Evolutionary conservation across 164 flowering plant genomes (phyloP).

Genomic region (Taxillus chinensis): DNA sequence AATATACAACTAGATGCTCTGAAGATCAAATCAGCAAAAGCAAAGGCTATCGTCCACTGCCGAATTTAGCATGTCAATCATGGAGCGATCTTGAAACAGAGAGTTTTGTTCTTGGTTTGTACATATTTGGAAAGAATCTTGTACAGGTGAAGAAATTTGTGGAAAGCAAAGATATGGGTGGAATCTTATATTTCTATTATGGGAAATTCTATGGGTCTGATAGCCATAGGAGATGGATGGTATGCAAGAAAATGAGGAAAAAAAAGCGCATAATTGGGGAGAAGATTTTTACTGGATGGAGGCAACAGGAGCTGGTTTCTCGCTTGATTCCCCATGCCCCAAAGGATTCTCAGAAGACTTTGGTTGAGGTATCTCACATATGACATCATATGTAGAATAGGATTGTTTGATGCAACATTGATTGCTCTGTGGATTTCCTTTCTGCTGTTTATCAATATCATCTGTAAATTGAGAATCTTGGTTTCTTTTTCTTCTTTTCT

Average conservation of each 20-base stretch:
- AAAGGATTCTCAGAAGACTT: constrained; percentile 28
- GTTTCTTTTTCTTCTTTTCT: too few species aligned
- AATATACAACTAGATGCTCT: neutral
- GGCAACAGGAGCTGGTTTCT: constrained; percentile 71
- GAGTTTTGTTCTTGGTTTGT: constrained; percentile 73
- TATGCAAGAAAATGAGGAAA: constrained; percentile 47
- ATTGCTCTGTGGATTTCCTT: too few species aligned
- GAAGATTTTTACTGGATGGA: constrained; percentile 59
- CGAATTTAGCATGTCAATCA: constrained; percentile 26
- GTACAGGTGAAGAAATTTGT: constrained; percentile 48
- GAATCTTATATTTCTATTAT: constrained; percentile 60
- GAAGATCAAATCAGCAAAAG: constrained; percentile 3
- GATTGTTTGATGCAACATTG: too few species aligned
- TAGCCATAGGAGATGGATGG: constrained; percentile 56
- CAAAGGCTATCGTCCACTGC: constrained; percentile 22
- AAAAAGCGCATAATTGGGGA: constrained; percentile 49
- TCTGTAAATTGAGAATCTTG: too few species aligned
- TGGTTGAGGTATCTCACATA: constrained; percentile 52
- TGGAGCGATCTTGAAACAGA: constrained; percentile 64
- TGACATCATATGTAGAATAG: neutral
- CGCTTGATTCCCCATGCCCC: constrained; percentile 47
- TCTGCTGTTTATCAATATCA: too few species aligned
- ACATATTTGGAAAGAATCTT: constrained; percentile 82
- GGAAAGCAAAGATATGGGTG: constrained; percentile 55
- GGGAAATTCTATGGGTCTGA: constrained; percentile 63